Base-by-base conservation (phyloP, 169 alveolate genomes). In the Theileria parva region DNA sequence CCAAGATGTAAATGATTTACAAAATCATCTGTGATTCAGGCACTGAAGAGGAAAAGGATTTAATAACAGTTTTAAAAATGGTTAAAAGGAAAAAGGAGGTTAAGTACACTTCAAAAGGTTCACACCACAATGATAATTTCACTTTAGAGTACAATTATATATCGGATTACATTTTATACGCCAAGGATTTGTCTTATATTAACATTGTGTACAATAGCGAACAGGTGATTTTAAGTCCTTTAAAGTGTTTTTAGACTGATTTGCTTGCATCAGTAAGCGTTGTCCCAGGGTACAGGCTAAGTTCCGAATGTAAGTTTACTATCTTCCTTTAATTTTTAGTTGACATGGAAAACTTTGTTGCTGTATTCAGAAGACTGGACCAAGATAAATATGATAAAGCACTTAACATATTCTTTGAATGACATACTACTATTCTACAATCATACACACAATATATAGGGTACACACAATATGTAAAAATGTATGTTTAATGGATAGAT, bases 151-250 rank as follows among this genome's bases (percentile, higher is more conserved):
- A 71, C 72, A 64, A 21, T 5, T 34, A 30, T 78, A 28, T 85
- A 21, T 32, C 87, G 17, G 91, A 85, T 78, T 85, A 85, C 78
- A 37, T 85, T 53, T 21, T 77, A 17, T 85, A 85, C 27, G 91
- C 91, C 3, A 85, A 55, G 64, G 91, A 85, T 53, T 74, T 85
- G 79, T 70, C 32, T 51, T 28, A 28, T 81, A 76, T 34, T 19
- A 19, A 15, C 27, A 8, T 25, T 67, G 74, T 60, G 21, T 44
- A 12, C 44, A n/a, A 19, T 68, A 63, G 76, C 79, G 53, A 44
- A 44, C 73, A 61, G 74, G 83, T 34, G 25, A 27, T 19, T 9
- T 19, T 30, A 55, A 15, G 1, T 63, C 7, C 6, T n/a, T 37
- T 19, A 23, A n/a, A 11, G 5, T 19, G 50, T 15, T 55, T 70